Conservation (phyloP, 2,329 filamentous ascomycete species). For the Ophiocordyceps polyrhachis-furcata region DNA sequence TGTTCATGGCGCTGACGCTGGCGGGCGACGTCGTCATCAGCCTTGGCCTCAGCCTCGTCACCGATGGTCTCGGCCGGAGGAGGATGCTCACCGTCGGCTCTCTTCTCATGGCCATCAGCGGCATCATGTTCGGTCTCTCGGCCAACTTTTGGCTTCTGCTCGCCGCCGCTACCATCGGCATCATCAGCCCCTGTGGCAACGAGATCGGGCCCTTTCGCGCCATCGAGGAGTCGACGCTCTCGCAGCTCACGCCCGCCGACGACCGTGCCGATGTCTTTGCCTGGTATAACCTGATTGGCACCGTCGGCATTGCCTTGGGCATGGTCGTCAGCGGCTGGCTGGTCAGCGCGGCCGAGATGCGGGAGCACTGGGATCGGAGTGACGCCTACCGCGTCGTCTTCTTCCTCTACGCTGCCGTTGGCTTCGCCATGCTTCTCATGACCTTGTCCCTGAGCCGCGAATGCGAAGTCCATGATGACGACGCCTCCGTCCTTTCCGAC, state of each 20-base stretch:
- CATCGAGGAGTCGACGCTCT: neutral
- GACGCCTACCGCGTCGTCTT: neutral
- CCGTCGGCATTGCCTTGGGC: neutral
- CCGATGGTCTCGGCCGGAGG: neutral
- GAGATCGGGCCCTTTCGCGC: neutral
- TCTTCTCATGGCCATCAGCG: neutral
- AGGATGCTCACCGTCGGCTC: neutral
- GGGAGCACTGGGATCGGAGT: neutral
- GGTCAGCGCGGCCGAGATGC: neutral
- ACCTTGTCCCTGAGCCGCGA: neutral
- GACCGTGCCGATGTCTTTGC: neutral
- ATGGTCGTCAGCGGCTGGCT: neutral
- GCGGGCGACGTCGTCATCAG: neutral
- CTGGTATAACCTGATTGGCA: neutral
- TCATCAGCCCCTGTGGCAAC: neutral
- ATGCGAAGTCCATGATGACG: neutral
- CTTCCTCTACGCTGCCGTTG: neutral
- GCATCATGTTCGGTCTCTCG: neutral
- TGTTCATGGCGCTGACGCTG: neutral
- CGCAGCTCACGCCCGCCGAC: neutral
- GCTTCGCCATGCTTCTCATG: neutral
- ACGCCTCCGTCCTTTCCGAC: neutral
- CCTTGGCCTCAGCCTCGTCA: neutral
- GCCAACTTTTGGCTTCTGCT: neutral
- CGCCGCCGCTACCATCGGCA: neutral